Conservation (phyloP, 441 rosid genomes). For the Erysimum cheiri region DNA sequence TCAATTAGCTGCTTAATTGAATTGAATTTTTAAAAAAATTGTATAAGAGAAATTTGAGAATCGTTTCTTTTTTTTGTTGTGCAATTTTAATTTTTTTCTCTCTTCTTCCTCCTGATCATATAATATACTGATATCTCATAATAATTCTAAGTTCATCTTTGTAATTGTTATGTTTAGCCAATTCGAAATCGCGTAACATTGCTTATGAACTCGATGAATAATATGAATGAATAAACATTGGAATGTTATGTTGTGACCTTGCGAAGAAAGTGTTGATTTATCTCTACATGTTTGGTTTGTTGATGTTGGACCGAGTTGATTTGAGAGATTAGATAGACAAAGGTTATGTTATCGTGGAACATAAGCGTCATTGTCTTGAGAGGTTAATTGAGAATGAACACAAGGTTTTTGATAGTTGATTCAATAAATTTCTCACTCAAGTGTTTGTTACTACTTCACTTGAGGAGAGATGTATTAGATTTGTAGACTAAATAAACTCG, state of each 20-base stretch:
- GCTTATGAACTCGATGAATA: too few species aligned
- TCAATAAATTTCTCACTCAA: too few species aligned
- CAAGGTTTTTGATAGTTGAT: background rate
- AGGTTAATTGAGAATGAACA: background rate
- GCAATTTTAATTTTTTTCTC: slow-evolving; percentile 16
- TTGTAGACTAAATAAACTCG: too few species aligned
- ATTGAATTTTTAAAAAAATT: background rate
- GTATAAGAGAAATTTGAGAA: slow-evolving; percentile 20
- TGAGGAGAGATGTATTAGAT: too few species aligned
- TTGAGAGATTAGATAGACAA: background rate
- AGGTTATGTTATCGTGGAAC: background rate
- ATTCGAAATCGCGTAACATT: background rate
- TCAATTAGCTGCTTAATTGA: slow-evolving; percentile 50
- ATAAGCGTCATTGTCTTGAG: background rate
- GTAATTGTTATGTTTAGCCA: background rate
- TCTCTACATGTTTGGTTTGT: background rate
- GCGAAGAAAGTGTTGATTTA: background rate
- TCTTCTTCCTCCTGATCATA: background rate
- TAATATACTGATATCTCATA: slow-evolving; percentile 29
- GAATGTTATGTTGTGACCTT: too few species aligned
- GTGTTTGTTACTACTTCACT: background rate
- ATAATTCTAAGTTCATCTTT: slow-evolving; percentile 10
- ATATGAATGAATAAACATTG: background rate
- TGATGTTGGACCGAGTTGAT: background rate
- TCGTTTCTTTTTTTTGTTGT: background rate